Conservation (phyloP, 441 rosid genomes). For the Populus hybrid region DNA sequence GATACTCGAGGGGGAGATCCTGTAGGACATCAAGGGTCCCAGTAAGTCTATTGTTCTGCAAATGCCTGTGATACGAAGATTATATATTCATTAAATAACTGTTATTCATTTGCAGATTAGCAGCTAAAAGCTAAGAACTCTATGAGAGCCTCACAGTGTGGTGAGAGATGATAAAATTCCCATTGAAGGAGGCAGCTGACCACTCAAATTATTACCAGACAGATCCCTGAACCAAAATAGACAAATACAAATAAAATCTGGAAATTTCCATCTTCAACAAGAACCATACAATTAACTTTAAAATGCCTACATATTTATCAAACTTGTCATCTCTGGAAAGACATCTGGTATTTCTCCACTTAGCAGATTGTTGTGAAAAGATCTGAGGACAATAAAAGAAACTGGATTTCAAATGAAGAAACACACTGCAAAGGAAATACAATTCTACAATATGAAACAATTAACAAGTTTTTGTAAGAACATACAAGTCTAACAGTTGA, state of each 20-base stretch:
- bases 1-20: slow-evolving; percentile 66
- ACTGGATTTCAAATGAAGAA: slow-evolving; percentile 4
- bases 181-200: slow-evolving; percentile 52
- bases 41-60: slow-evolving; percentile 74
- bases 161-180: slow-evolving; percentile 24
- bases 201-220: slow-evolving; percentile 68
- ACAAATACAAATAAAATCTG: slow-evolving; percentile 6
- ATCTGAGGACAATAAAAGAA: slow-evolving; percentile 38
- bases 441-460: slow-evolving; percentile 9
- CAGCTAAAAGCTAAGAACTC: background rate
- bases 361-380: slow-evolving; percentile 58
- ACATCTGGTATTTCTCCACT: slow-evolving; percentile 72
- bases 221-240: slow-evolving; percentile 55
- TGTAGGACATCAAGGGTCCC: slow-evolving; percentile 78
- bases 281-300: background rate
- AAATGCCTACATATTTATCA: slow-evolving; percentile 56
- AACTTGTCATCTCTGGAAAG: slow-evolving; percentile 51
- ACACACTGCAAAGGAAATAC: background rate
- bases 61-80: slow-evolving; percentile 45
- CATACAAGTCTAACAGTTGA: slow-evolving; percentile 53
- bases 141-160: slow-evolving; percentile 22
- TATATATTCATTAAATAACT: background rate
- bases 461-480: background rate
- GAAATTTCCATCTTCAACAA: background rate
- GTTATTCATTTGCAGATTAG: background rate